Evolutionary conservation across 441 rosid genomes (phyloP).

Genomic region (Lepidium campestre): DNA sequence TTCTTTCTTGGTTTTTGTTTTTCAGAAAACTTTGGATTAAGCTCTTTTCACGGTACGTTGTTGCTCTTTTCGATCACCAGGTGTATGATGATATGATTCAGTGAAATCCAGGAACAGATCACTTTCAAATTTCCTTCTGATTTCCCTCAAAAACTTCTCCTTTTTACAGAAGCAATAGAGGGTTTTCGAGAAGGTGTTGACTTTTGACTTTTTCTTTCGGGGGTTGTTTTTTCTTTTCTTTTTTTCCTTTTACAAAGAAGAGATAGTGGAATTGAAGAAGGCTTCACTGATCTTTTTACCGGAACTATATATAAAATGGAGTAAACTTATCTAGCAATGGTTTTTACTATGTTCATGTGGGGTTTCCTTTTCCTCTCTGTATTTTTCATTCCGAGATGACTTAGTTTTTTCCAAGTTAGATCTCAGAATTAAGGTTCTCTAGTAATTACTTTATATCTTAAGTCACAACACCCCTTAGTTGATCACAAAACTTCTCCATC

Average conservation of each 20-base stretch:
- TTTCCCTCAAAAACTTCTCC: not conserved
- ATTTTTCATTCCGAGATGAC: slow-evolving; percentile 25
- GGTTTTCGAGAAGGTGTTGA: slow-evolving; percentile 12
- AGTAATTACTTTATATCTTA: not conserved
- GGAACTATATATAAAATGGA: not conserved
- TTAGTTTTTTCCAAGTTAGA: not conserved
- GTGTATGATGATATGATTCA: slow-evolving; percentile 6
- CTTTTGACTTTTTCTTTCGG: slow-evolving; percentile 5
- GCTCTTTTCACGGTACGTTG: slow-evolving; percentile 24
- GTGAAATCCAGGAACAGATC: not conserved
- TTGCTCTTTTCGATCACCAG: slow-evolving; percentile 11
- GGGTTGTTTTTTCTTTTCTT: no score
- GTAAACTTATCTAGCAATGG: slow-evolving; percentile 3
- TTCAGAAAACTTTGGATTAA: not conserved
- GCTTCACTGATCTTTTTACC: not conserved
- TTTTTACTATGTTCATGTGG: slow-evolving; percentile 28
- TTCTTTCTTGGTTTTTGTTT: not conserved
- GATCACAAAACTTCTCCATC: not conserved
- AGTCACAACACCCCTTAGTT: not conserved
- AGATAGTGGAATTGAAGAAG: not conserved
- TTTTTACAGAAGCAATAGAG: slow-evolving; percentile 11
- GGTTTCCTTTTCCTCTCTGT: slow-evolving; percentile 31
- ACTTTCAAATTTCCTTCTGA: not conserved
- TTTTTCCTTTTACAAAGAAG: no score
- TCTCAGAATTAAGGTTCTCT: not conserved